These are phyloP conservation scores for Gigaspora rosea DNA, from an alignment of 192 early-diverging fungal species.

Conservation along the genomic window DNA sequence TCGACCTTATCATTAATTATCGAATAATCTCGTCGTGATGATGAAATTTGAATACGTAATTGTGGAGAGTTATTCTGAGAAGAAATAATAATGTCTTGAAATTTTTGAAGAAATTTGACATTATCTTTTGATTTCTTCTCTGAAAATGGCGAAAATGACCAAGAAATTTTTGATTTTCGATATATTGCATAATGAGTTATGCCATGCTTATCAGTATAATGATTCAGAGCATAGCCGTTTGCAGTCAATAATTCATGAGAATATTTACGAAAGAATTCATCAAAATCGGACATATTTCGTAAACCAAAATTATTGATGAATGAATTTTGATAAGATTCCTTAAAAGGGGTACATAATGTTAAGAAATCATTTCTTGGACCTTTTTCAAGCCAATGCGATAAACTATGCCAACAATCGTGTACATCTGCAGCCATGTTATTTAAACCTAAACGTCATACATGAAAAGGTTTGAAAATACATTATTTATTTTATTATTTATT, in stretches of 20 bases:
- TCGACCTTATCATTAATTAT: not conserved
- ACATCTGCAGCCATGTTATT: conserved; percentile 64
- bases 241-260: not conserved
- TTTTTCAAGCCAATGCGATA: conserved; percentile 49
- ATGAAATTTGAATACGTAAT: not conserved
- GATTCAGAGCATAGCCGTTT: not conserved
- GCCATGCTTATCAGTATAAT: not conserved
- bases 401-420: conserved; percentile 54
- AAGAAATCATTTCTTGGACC: not conserved
- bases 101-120: not conserved
- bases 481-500: conserved; percentile 22
- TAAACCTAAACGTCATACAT: conserved; percentile 45
- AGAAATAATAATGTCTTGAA: not conserved
- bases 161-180: not conserved
- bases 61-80: no score
- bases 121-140: not conserved
- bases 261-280: conserved; percentile 12
- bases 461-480: conserved; percentile 36
- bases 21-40: not conserved
- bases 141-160: not conserved
- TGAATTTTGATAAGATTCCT: not conserved
- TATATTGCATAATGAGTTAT: not conserved
- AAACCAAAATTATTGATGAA: not conserved
- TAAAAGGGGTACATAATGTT: not conserved
- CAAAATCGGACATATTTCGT: not conserved